Percentiles rank a stretch among this genome's conserved stretches.
Conservation (phyloP, 495 filamentous ascomycete genomes). For the Jackrogersella multiformis region DNA sequence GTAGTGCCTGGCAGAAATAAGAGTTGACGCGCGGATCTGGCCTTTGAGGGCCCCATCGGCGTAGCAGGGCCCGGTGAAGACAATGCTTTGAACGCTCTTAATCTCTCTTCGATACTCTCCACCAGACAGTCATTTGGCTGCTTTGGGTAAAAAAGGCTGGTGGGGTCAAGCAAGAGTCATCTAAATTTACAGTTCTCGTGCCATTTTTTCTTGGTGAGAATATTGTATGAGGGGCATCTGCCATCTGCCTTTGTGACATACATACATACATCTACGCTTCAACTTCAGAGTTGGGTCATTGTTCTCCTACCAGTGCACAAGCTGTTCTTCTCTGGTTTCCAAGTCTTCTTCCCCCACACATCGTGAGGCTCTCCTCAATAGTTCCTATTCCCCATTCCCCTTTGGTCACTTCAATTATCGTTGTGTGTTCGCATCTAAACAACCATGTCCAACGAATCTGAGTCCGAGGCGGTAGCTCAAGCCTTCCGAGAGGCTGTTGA, state of each 20-base stretch:
- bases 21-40: constrained; percentile 24
- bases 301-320: constrained; percentile 30
- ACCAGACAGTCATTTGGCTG: constrained; percentile 27
- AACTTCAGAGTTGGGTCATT: constrained; percentile 28
- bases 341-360: constrained; percentile 10
- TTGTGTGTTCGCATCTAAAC: constrained; percentile 27
- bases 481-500: constrained; percentile 94
- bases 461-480: constrained; percentile 89
- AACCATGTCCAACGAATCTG: constrained; percentile 74
- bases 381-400: constrained; percentile 5
- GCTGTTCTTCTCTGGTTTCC: too few species aligned
- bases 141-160: constrained; percentile 34
- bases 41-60: constrained; percentile 11
- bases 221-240: constrained; percentile 40
- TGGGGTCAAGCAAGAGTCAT: constrained; percentile 32
- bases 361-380: constrained; percentile 20
- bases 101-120: constrained; percentile 31
- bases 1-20: constrained; percentile 30
- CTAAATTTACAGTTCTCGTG: constrained; percentile 40
- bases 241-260: constrained; percentile 42
- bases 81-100: constrained; percentile 37
- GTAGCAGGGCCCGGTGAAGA: constrained; percentile 36
- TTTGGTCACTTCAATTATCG: constrained; percentile 13
- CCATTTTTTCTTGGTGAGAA: constrained; percentile 37
- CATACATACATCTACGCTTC: constrained; percentile 18